A percentile compares a stretch with the other conserved stretches of the same genome.
Evolutionary conservation across 495 filamentous ascomycete genomes (phyloP).

Genomic region (Neurospora africana): DNA sequence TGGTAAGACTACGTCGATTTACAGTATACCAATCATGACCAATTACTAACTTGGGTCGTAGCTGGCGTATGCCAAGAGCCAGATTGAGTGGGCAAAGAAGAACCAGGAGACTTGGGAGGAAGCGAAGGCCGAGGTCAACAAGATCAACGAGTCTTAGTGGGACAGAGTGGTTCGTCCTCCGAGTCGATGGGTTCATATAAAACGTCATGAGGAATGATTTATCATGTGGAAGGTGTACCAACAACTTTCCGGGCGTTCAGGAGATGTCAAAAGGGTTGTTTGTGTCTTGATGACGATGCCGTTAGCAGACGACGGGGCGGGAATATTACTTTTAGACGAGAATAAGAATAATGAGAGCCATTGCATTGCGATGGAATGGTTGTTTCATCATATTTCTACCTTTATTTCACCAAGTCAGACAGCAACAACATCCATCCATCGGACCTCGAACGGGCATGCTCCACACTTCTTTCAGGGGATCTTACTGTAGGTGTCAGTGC

Average conservation of each 20-base stretch:
- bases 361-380: neutral
- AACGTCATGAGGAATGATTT: neutral
- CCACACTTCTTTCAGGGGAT: neutral
- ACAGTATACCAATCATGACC: neutral
- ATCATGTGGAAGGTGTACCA: neutral
- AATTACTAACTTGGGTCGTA: slow-evolving; percentile 27
- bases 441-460: neutral
- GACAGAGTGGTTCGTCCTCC: neutral
- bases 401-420: neutral
- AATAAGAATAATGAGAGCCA: neutral
- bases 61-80: slow-evolving; percentile 87
- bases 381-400: neutral
- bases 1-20: slow-evolving; percentile 51
- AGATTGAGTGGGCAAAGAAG: slow-evolving; percentile 97
- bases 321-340: neutral
- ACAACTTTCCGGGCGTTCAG: neutral
- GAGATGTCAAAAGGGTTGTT: neutral
- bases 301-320: too few species aligned
- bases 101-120: slow-evolving; percentile 95
- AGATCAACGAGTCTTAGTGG: slow-evolving; percentile 52
- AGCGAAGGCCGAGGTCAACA: slow-evolving; percentile 82
- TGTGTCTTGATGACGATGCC: neutral
- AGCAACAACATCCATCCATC: neutral
- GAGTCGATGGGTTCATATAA: neutral
- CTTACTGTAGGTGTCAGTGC: neutral